Evolutionary conservation across 345 rosid species (phyloP), one percentile per base, ranked within the genome.

Genomic region (Brassica cretica): DNA sequence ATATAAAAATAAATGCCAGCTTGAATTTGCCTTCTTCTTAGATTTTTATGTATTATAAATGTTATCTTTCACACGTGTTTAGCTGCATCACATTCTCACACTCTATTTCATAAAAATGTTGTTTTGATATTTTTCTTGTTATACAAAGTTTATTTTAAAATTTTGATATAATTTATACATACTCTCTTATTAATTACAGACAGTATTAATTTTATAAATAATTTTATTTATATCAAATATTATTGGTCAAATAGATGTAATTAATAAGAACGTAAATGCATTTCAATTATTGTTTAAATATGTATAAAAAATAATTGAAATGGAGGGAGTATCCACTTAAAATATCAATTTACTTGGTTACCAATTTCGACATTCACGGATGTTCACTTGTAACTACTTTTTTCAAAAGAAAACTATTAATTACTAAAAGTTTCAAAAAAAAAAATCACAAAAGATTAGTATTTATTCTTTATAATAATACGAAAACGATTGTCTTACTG

Each of bases 11-110:
- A 39, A 35, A 5, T 60, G 37, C 24, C 14, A 71, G 60, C 10
- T 71, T 37, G 2, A 55, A 32, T 39, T 25, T 30, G 41, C 35
- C 55, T 71, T 24, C 37, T 60, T 39, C 16, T 15, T 59, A 24
- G 66, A 35, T 32, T 39, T 58, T 21, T 12, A 29, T 35, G 18
- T 59, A 71, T 70, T 60, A 33, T 37, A 72, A 72, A 71, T 39
- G 75, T 39, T 59, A 60, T 11, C 51, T 4, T 30, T 15, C 19
- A 11, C 30, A 30, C 64, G 32, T 11, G 64, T 55, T 55, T 55
- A 70, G 19, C 33, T 64, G 19, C 68, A 15, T 32, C 44, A 16
- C 44, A 46, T 46, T 32, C 7, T 5, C 6, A 30, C 14, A 62
- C 29, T 60, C 32, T 15, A 14, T 14, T 7, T 35, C 10, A 35